Base-by-base conservation (phyloP, 768 basidiomycete genomes). In the Saitozyma sp. region DNA sequence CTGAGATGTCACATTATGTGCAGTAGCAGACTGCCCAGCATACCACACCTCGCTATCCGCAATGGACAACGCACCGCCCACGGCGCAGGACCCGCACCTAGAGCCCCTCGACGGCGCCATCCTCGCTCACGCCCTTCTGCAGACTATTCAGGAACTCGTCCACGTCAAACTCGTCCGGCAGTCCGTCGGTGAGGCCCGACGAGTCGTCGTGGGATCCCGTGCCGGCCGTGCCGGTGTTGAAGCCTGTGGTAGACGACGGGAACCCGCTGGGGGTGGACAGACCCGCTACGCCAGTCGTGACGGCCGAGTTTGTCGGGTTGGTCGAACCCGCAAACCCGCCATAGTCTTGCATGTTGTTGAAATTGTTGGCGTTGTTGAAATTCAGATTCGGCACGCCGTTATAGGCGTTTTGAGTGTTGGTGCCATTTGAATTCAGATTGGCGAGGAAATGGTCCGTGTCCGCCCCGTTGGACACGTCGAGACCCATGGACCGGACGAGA, bases 401-500 rank as follows among this genome's bases (percentile, higher is more conserved):
- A 29, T 2, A 29, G 29, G 29, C 29, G 29, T 29, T 29, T 29
- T 29, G 29, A 2, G 29, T 29, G 29, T 29, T 29, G 29, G 29
- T 2, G 29, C 29, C 29, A 5, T 5, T 29, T 29, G 2, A 5
- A 29, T 29, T 29, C 29, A 29, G 29, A 29, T 5, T 5, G 29
- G 29, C 29, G 29, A 29, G 29, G 29, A 29, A 29, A 29, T 29
- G 29, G 39, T 40, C 46, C 13, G 8, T 45, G 39, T 38, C 55
- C 17, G 9, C 45, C 17, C 49, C 54, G 13, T 46, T 42, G 13
- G 69, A 65, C 41, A 86, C 82, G 72, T 90, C 88, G 53, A 89
- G 76, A 8, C 88, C 89, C 51, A 91, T 83, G 53, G 84, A 84
- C 65, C 88, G 83, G 39, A 92, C 88, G 63, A 93, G 82, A 7